Percentiles rank a stretch among this genome's conserved stretches.
phyloP scores from a whole-genome alignment of 352 stramenopile species.

The Thalassiosira allenii region DNA sequence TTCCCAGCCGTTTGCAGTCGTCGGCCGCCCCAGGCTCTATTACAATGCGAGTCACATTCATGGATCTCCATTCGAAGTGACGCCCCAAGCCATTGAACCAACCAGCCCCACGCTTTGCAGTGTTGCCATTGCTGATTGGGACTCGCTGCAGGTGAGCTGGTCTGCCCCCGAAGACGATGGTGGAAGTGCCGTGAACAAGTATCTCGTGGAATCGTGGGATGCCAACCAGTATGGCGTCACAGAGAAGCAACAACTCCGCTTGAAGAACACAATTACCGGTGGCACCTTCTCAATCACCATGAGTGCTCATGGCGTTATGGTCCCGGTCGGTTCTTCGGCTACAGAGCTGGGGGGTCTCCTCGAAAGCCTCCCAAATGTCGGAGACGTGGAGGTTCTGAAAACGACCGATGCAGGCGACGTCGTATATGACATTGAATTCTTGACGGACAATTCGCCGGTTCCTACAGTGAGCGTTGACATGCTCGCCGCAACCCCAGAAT shows the following conservation, averaged over 20 bases:
- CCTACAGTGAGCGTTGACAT: constrained; percentile 44
- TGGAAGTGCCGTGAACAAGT: constrained; percentile 86
- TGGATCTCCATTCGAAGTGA: constrained; percentile 76
- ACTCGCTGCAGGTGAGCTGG: constrained; percentile 88
- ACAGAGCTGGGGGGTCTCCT: constrained; percentile 87
- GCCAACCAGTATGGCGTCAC: constrained; percentile 42
- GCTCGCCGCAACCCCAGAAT: constrained; percentile 28
- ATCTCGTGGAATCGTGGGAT: constrained; percentile 88
- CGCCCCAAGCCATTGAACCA: constrained; percentile 71
- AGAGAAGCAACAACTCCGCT: constrained; percentile 70
- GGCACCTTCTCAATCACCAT: constrained; percentile 72
- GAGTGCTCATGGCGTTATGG: constrained; percentile 79
- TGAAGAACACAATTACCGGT: constrained; percentile 90
- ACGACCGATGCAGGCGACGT: constrained; percentile 19
- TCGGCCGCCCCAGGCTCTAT: constrained; percentile 90
- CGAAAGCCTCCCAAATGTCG: constrained; percentile 90
- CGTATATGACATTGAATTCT: constrained; percentile 62
- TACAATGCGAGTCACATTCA: constrained; percentile 79
- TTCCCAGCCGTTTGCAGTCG: constrained; percentile 89
- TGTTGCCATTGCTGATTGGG: constrained; percentile 72
- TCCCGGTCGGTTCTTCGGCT: constrained; percentile 84
- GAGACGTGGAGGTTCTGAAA: constrained; percentile 49
- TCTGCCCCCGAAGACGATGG: constrained; percentile 88
- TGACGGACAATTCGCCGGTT: constrained; percentile 52
- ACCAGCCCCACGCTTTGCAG: constrained; percentile 60